Conservation (phyloP, 2,329 filamentous ascomycete genomes). For the Fusarium albidum region DNA sequence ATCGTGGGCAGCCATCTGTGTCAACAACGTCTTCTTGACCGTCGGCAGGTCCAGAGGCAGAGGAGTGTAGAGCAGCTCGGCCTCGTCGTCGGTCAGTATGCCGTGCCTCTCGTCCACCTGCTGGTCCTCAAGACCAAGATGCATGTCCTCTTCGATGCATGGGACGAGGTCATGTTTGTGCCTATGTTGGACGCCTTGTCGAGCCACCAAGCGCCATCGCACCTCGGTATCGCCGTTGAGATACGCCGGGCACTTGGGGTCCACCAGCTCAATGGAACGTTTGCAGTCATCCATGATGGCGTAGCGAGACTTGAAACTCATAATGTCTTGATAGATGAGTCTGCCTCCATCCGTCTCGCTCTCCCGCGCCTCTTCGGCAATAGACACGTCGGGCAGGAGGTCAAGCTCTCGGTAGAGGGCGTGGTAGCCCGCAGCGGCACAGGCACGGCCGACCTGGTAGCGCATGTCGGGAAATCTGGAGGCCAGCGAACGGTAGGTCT, state of each 20-base stretch:
- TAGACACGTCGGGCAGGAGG: conserved; percentile 15
- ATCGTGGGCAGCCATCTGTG: conserved; percentile 15
- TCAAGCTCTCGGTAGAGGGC: conserved; percentile 3
- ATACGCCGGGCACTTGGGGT: background rate
- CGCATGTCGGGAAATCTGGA: conserved; percentile 4
- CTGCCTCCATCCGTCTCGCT: conserved; percentile 2
- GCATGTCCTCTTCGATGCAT: conserved; percentile 19
- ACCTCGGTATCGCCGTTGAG: conserved; percentile 13
- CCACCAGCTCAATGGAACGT: background rate
- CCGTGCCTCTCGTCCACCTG: too few species aligned
- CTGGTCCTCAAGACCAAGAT: too few species aligned
- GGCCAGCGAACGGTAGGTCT: conserved; percentile 4
- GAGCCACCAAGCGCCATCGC: conserved; percentile 6
- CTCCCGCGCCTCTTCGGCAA: conserved; percentile 17
- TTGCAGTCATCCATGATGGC: conserved; percentile 11
- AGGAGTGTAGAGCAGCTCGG: conserved; percentile 4
- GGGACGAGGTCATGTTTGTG: background rate
- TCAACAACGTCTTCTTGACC: conserved; percentile 3
- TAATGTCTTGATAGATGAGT: conserved; percentile 13
- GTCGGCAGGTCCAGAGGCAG: conserved; percentile 9
- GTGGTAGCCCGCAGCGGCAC: conserved; percentile 10
- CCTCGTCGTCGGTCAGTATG: too few species aligned
- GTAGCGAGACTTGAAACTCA: conserved; percentile 2
- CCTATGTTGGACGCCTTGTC: too few species aligned
- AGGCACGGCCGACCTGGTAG: conserved; percentile 15